Conservation (phyloP, 2,329 filamentous ascomycete species). For the Cryphonectria japonica region DNA sequence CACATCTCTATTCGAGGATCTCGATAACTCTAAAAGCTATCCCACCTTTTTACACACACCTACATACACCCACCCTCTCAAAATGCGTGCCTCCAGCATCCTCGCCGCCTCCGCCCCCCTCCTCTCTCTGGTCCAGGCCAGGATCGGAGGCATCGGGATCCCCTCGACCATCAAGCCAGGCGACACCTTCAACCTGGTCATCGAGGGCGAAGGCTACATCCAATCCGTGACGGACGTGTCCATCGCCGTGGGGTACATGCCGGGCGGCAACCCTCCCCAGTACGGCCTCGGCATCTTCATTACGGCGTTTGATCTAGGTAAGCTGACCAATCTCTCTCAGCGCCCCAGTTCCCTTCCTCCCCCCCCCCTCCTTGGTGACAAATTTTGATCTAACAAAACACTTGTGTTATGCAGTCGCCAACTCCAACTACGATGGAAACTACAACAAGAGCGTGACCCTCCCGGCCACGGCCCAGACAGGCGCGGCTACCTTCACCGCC, state of each 20-base stretch:
- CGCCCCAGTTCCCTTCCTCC: too few relatives aligned
- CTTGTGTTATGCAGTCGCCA: conserved; percentile 15
- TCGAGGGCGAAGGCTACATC: conserved; percentile 48
- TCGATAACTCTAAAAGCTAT: background rate
- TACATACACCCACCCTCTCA: background rate
- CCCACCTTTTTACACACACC: background rate
- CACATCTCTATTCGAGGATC: background rate
- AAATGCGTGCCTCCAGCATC: conserved; percentile 17
- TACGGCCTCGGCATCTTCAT: conserved; percentile 38
- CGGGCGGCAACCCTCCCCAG: conserved; percentile 33
- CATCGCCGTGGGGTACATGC: conserved; percentile 46
- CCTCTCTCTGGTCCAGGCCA: conserved; percentile 39
- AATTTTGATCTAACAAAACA: background rate
- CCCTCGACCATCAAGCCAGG: conserved; percentile 46
- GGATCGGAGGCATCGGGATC: conserved; percentile 47
- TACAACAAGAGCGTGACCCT: conserved; percentile 36
- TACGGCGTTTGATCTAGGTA: conserved; percentile 43
- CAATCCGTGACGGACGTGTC: conserved; percentile 49
- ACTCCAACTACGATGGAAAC: conserved; percentile 36
- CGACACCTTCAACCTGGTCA: conserved; percentile 42
- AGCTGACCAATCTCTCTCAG: conserved; percentile 11
- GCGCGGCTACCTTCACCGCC: conserved; percentile 35
- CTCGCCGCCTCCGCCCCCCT: conserved; percentile 33
- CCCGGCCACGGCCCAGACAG: conserved; percentile 31
- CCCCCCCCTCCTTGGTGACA: too few relatives aligned